phyloP scores from a whole-genome alignment of 179 eudicot genomes.

The Pouteria campechiana region DNA sequence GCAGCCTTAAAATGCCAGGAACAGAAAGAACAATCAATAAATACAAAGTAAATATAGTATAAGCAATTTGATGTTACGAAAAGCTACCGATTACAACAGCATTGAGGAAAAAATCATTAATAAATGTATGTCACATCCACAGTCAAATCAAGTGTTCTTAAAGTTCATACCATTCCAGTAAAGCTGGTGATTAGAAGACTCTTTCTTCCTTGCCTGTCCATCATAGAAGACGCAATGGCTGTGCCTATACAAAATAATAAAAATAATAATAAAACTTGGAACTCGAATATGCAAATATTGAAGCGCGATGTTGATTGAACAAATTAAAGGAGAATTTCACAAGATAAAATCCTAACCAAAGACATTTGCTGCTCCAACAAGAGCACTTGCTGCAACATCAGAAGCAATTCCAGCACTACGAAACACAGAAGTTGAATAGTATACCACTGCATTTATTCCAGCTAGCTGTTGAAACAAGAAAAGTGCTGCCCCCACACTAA shows the following conservation, averaged over 20 bases:
- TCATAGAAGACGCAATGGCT: conserved; percentile 73
- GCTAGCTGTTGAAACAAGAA: conserved; percentile 97
- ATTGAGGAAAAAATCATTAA: background rate
- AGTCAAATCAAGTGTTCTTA: background rate
- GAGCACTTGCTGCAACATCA: conserved; percentile 98
- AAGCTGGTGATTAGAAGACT: conserved; percentile 86
- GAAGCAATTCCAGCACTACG: conserved; percentile 91
- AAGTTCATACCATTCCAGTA: conserved; percentile 78
- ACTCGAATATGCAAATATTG: too few species aligned
- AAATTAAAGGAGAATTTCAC: too few species aligned
- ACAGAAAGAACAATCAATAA: background rate
- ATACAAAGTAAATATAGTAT: background rate
- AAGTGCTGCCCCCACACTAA: conserved; percentile 88
- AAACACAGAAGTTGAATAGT: conserved; percentile 93
- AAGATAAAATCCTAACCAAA: conserved; percentile 34
- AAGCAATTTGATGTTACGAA: background rate
- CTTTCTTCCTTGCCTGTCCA: conserved; percentile 95
- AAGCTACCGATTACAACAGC: background rate
- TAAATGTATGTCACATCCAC: background rate
- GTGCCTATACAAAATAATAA: conserved; percentile 45
- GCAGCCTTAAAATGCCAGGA: conserved; percentile 47
- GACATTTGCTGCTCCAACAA: conserved; percentile 93
- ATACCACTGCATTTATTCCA: conserved; percentile 94
- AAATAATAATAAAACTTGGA: too few species aligned
- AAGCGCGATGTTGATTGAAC: too few species aligned